phyloP scores from a whole-genome alignment of 2,329 filamentous ascomycete genomes.

The Davidsoniella eucalypti region DNA sequence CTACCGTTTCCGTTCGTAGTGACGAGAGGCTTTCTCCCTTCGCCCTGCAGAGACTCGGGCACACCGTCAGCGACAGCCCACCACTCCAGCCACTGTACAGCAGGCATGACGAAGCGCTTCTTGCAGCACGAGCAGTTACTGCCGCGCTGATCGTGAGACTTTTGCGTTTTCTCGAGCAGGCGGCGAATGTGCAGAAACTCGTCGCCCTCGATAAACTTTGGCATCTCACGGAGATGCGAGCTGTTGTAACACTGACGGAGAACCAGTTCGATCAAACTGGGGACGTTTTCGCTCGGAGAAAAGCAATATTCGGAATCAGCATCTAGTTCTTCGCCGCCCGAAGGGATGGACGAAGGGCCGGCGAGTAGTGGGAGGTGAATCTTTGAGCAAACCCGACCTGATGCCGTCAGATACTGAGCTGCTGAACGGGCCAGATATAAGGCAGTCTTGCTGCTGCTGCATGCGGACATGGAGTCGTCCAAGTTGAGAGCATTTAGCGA shows the following conservation, averaged over 20 bases:
- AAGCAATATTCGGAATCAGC: slow-evolving; percentile 13
- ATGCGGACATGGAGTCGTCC: slow-evolving; percentile 7
- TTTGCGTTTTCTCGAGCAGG: slow-evolving; percentile 9
- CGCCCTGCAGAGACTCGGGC: neutral
- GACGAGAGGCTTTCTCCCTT: slow-evolving; percentile 1
- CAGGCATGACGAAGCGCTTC: slow-evolving; percentile 31
- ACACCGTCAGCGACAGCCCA: slow-evolving; percentile 20
- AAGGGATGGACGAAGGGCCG: slow-evolving; percentile 2
- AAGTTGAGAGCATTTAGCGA: slow-evolving; percentile 8
- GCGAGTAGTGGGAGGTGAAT: slow-evolving; percentile 1
- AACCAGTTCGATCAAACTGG: slow-evolving; percentile 35
- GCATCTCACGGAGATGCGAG: slow-evolving; percentile 26
- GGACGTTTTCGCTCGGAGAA: slow-evolving; percentile 19
- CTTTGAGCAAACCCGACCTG: slow-evolving; percentile 4
- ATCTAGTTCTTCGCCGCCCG: slow-evolving; percentile 8
- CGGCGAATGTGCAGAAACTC: slow-evolving; percentile 22
- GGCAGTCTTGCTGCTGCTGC: slow-evolving; percentile 10
- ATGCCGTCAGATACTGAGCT: slow-evolving; percentile 8
- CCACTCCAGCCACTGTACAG: slow-evolving; percentile 48
- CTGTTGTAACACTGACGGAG: slow-evolving; percentile 30
- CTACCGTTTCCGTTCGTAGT: slow-evolving; percentile 8
- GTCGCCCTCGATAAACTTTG: slow-evolving; percentile 26
- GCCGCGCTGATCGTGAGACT: slow-evolving; percentile 26
- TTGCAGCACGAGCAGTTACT: slow-evolving; percentile 35
- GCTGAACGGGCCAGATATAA: slow-evolving; percentile 11